Evolutionary conservation across 768 basidiomycete genomes (phyloP).

Genomic region (Leccinellum rugosiceps): DNA sequence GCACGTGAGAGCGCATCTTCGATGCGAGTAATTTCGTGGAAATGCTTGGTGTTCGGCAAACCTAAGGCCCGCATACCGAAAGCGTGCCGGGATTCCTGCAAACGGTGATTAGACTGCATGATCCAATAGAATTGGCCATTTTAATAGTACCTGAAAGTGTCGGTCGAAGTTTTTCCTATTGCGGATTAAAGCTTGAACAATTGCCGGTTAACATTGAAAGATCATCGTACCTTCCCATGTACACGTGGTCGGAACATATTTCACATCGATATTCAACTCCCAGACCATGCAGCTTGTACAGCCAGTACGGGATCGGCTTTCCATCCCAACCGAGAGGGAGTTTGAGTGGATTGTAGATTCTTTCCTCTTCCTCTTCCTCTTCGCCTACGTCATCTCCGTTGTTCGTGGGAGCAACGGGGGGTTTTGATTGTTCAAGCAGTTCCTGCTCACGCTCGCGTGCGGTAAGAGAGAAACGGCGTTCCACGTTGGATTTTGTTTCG

Average conservation of each 20-base stretch:
- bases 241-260: slow-evolving; percentile 94
- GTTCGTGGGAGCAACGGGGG: slow-evolving; percentile 47
- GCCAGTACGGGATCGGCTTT: slow-evolving; percentile 98
- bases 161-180: slow-evolving; percentile 91
- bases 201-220: background rate
- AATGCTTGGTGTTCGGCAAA: slow-evolving; percentile 97
- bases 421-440: slow-evolving; percentile 64
- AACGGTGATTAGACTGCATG: slow-evolving; percentile 19
- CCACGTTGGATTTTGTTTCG: slow-evolving; percentile 95
- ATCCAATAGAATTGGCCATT: slow-evolving; percentile 10
- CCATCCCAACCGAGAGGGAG: slow-evolving; percentile 97
- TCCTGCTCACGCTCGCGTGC: slow-evolving; percentile 98
- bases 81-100: slow-evolving; percentile 88
- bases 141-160: slow-evolving; percentile 76
- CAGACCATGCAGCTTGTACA: slow-evolving; percentile 96
- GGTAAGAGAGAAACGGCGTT: slow-evolving; percentile 93
- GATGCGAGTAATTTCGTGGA: slow-evolving; percentile 97
- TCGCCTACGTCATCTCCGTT: slow-evolving; percentile 50
- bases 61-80: slow-evolving; percentile 98
- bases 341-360: slow-evolving; percentile 97
- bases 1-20: slow-evolving; percentile 91
- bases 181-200: slow-evolving; percentile 15
- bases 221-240: slow-evolving; percentile 81
- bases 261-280: slow-evolving; percentile 98
- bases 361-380: slow-evolving; percentile 93